These are phyloP conservation scores for Aurifilum marmelostoma DNA, from an alignment of 2,329 filamentous ascomycete genomes.

Conservation along the genomic window DNA sequence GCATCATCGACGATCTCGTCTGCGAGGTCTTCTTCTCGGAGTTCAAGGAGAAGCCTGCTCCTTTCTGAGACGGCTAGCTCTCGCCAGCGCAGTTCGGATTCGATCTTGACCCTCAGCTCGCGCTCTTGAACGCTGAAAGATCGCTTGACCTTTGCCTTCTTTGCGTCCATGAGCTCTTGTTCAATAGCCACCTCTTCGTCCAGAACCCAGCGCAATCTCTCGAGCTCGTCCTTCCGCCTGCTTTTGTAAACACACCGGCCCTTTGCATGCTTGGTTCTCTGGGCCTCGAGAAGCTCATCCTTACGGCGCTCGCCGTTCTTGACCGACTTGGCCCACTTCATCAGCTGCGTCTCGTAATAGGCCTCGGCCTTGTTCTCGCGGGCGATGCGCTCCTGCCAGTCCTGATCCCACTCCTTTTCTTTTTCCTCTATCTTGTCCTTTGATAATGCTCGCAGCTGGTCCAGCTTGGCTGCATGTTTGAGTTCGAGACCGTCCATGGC, in stretches of 20 bases:
- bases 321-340: constrained; percentile 44
- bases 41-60: constrained; percentile 44
- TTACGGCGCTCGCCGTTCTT: constrained; percentile 37
- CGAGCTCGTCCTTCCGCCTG: constrained; percentile 47
- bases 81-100: constrained; percentile 53
- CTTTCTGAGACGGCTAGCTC: constrained; percentile 50
- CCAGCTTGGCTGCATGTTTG: constrained; percentile 41
- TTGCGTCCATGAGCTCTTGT: constrained; percentile 48
- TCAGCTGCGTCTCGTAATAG: constrained; percentile 46
- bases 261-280: constrained; percentile 47
- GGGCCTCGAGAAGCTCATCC: constrained; percentile 39
- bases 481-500: constrained; percentile 38
- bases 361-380: constrained; percentile 50
- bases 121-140: constrained; percentile 35
- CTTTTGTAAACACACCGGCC: constrained; percentile 45
- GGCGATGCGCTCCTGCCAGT: constrained; percentile 46
- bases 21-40: constrained; percentile 49
- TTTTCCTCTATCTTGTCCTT: constrained; percentile 38
- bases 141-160: constrained; percentile 38
- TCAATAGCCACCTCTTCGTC: constrained; percentile 45
- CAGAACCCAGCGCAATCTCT: constrained; percentile 40
- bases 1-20: constrained; percentile 34
- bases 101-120: constrained; percentile 40
- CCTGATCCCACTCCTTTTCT: constrained; percentile 42
- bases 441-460: constrained; percentile 35